Conservation (phyloP, 1,284 basidiomycete species). For the Cryptococcus depauperatus region DNA sequence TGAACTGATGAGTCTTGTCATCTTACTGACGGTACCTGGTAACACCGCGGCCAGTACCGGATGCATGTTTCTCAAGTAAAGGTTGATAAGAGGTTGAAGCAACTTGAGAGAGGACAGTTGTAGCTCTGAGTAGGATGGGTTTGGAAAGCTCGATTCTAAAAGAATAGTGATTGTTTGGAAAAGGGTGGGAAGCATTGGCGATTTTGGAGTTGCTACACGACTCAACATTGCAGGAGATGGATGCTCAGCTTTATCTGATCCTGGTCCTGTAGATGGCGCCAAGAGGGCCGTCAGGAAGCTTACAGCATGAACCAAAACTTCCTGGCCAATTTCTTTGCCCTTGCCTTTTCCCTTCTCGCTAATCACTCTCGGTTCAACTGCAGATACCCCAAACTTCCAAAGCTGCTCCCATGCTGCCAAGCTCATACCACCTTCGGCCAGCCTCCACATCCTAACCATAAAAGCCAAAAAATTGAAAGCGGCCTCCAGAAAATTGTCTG, state of each 20-base stretch:
- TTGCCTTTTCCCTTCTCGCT: constrained; percentile 61
- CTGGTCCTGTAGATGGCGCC: constrained; percentile 3
- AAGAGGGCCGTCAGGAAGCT: constrained; percentile 29
- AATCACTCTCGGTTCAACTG: constrained; percentile 49
- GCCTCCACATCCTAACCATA: constrained; percentile 70
- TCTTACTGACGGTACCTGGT: constrained; percentile 69
- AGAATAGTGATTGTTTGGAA: constrained; percentile 73
- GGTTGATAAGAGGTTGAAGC: constrained; percentile 52
- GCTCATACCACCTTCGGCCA: constrained; percentile 52
- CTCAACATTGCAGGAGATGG: constrained; percentile 50
- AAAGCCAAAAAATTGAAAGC: constrained; percentile 56
- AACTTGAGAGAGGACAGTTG: constrained; percentile 60
- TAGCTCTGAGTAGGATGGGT: constrained; percentile 54
- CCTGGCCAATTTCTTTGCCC: constrained; percentile 32
- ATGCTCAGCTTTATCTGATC: constrained; percentile 24
- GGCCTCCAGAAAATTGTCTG: constrained; percentile 70
- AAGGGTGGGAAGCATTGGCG: constrained; percentile 59
- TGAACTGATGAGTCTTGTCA: constrained; percentile 54
- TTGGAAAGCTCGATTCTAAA: constrained; percentile 49
- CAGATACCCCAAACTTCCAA: constrained; percentile 61
- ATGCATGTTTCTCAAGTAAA: constrained; percentile 60
- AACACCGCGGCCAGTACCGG: constrained; percentile 54
- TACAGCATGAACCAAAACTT: constrained; percentile 30
- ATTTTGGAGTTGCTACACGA: constrained; percentile 42
- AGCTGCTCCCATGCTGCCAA: constrained; percentile 66